Base-by-base conservation (phyloP, 2,329 filamentous ascomycete genomes). In the Colletotrichum eremochloae region DNA sequence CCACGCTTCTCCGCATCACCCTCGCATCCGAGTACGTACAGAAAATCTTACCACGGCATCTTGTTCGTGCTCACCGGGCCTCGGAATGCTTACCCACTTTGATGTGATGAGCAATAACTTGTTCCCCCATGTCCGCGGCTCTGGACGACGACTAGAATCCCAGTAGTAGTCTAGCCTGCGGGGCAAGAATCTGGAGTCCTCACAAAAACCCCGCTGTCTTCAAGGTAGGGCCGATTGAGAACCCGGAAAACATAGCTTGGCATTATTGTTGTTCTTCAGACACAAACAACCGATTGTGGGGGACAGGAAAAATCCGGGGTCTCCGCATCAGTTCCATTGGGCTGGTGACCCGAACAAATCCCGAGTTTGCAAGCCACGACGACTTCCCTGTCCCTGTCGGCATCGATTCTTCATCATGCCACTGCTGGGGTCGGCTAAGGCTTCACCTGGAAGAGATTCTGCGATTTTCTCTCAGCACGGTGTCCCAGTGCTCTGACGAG, bases 191-290 rank as follows among this genome's bases (percentile, higher is more conserved):
- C 29, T 31, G 15, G 20, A 29, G 18, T 9, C 2, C 33, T 38
- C 52, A 18, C 24, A 9, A 40, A 29, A 40, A 40, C 18, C 65
- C 69, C 69, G 52, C 68, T 29, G n/a, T 14, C 24, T 11, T 42
- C 8, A 38, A 36, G 66, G 60, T 64, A 72, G 69, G 69, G 66
- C 69, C 69, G 69, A 72, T 53, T 69, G 20, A 36, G 29, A 50
- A 18, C 52, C 44, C 38, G n/a, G 40, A 15, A 46, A 7, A 14
- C 18, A 48, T 15, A 24, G 18, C 44, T 33, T 38, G 14, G 52
- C 12, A 58, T 31, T 2, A 58, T 24, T 2, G 18, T 4, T 40
- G 18, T n/a, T 48, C 52, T 18, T 18, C 36, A 14, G 36, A 40
- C 24, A n/a, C 42, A 46, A 36, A 18, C 31, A 36, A 29, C 31